Percentiles rank a stretch among this genome's conserved stretches.
These are phyloP conservation scores for Lachancea meyersii DNA, from an alignment of 805 yeast species.

Conservation along the genomic window DNA sequence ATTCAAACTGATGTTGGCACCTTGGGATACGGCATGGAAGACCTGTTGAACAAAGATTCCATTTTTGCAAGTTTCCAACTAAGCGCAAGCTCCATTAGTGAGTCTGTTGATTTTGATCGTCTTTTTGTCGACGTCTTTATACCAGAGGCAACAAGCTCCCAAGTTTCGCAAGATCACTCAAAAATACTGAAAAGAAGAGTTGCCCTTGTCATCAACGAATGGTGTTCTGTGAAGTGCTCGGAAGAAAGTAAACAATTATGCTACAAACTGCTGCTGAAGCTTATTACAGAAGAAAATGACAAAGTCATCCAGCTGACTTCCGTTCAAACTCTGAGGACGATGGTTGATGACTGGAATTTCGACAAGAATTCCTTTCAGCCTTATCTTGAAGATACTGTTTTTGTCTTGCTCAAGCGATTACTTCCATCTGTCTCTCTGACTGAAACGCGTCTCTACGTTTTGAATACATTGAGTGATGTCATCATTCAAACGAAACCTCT, in stretches of 20 bases:
- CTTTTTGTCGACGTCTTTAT: conserved; percentile 53
- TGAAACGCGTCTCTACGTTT: conserved; percentile 69
- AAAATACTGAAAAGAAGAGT: conserved; percentile 70
- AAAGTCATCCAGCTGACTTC: conserved; percentile 76
- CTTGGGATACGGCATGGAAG: conserved; percentile 34
- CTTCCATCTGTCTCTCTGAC: conserved; percentile 49
- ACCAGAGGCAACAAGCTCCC: conserved; percentile 46
- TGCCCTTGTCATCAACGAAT: conserved; percentile 69
- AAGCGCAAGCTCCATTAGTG: conserved; percentile 59
- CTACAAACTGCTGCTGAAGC: conserved; percentile 49
- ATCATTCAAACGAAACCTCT: conserved; percentile 61
- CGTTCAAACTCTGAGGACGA: conserved; percentile 56
- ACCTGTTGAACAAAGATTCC: conserved; percentile 68
- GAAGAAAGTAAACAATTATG: conserved; percentile 50
- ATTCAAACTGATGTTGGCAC: conserved; percentile 40
- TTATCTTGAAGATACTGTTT: conserved; percentile 48
- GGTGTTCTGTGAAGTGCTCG: conserved; percentile 67
- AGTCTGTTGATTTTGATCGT: conserved; percentile 61
- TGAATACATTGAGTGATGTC: conserved; percentile 61
- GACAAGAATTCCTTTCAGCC: conserved; percentile 61
- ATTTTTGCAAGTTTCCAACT: conserved; percentile 78
- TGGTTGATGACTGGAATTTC: conserved; percentile 86
- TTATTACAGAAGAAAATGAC: conserved; percentile 56
- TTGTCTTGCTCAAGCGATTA: conserved; percentile 41
- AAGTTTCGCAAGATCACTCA: conserved; percentile 42